These are phyloP conservation scores for Candida lessepsii DNA, from an alignment of 805 yeast species.

Conservation along the genomic window DNA sequence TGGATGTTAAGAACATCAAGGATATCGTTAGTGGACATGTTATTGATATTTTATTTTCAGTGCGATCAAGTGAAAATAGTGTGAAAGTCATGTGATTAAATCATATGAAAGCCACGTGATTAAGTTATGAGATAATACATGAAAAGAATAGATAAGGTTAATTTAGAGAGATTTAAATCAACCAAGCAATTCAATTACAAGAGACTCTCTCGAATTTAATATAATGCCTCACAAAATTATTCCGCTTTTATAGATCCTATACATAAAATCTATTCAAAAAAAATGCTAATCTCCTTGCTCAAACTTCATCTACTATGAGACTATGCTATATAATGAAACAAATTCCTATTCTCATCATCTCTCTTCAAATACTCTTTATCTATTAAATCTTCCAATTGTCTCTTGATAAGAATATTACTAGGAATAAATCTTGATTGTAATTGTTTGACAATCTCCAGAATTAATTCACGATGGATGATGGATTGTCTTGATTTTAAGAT, in stretches of 20 bases:
- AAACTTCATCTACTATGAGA: too few species aligned
- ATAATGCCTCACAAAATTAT: too few species aligned
- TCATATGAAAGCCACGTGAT: too few species aligned
- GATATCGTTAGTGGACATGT: slow-evolving; percentile 52
- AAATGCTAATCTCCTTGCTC: too few species aligned
- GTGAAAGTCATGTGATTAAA: slow-evolving; percentile 1
- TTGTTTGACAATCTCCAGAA: slow-evolving; percentile 63
- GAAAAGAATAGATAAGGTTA: too few species aligned
- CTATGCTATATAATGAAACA: slow-evolving; percentile 69
- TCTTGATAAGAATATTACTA: slow-evolving; percentile 62
- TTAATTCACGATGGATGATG: slow-evolving; percentile 60
- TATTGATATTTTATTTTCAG: neutral
- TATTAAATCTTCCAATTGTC: slow-evolving; percentile 68
- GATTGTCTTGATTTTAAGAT: slow-evolving; percentile 76
- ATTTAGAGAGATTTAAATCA: too few species aligned
- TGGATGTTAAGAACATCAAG: slow-evolving; percentile 75
- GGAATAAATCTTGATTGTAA: slow-evolving; percentile 67
- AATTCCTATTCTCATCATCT: slow-evolving; percentile 55
- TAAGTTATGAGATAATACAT: too few species aligned
- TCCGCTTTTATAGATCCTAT: too few species aligned
- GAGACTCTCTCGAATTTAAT: too few species aligned
- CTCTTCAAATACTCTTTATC: slow-evolving; percentile 81
- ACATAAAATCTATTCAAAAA: too few species aligned
- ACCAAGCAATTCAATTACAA: too few species aligned
- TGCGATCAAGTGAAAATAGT: neutral